Conservation (phyloP, 345 rosid genomes). For the Laguncularia racemosa region DNA sequence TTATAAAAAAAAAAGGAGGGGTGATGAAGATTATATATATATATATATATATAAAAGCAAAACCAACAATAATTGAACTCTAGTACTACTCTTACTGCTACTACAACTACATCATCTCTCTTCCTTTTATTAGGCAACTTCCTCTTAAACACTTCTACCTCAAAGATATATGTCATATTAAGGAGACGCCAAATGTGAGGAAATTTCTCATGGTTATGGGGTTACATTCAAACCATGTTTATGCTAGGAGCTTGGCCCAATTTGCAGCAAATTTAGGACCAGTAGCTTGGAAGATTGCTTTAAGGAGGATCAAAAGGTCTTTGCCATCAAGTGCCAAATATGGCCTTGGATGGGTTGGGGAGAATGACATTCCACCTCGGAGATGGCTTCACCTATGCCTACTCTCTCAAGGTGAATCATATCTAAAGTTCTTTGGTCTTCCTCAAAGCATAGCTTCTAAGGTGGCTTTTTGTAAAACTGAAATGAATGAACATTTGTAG, state of each 20-base stretch:
- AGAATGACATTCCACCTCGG: constrained; percentile 38
- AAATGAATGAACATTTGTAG: constrained; percentile 12
- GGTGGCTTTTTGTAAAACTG: constrained; percentile 3
- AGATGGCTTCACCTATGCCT: constrained; percentile 16
- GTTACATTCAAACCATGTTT: constrained; percentile 54
- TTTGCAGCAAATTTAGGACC: constrained; percentile 74
- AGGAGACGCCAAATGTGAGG: no score
- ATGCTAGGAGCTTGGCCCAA: constrained; percentile 73
- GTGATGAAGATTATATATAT: no score
- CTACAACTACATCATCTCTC: no score
- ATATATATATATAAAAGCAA: no score
- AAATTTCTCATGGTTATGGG: constrained; percentile 69
- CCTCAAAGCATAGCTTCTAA: constrained; percentile 18
- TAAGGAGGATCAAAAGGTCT: constrained; percentile 40
- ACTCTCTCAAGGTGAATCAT: constrained; percentile 11
- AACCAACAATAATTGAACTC: no score
- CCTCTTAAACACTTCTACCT: no score
- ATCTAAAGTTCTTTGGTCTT: constrained; percentile 11
- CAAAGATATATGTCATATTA: no score
- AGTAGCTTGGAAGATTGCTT: constrained; percentile 61
- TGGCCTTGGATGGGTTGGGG: constrained; percentile 93
- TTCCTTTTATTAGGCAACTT: no score
- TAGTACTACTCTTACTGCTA: no score
- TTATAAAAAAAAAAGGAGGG: no score
- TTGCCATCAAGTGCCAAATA: constrained; percentile 49